Base-by-base conservation (phyloP, 140 eudicot species). In the Flaveria floridana region DNA sequence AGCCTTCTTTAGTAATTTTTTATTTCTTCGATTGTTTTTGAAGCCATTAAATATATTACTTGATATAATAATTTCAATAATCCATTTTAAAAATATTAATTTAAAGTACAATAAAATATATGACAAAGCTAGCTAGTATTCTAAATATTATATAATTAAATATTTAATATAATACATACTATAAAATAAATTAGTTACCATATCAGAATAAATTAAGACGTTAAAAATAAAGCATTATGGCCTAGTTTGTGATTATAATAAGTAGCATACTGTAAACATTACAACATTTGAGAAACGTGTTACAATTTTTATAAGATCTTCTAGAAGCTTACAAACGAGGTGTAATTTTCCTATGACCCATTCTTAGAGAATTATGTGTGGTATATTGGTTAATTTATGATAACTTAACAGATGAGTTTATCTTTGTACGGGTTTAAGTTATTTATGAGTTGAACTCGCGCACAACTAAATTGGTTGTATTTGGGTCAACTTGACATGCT, bases 1-100 rank as follows among this genome's bases (percentile, higher is more conserved):
- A 70, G 48, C 72, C 72, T 41, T 70, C 66, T 70, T 70, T 71
- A 78, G 73, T 23, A 39, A 2, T 10, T 52, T 76, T 52, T 23
- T 19, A 74, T 11, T 25, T 14, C 14, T n/a, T 58, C 39, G 11
- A 14, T 58, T 47, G 61, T 25, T 16, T 56, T 3, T 21, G 57
- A 77, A 57, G 12, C 26, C 20, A 21, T 21, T 44, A 20, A 21
- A 58, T 4, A 28, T n/a, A 15, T 18, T 53, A 44, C 15, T 56
- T 16, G 1, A 63, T 47, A 51, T 20, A 8, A 14, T 12, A 65
- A 12, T 23, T 26, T 21, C 10, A 50, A 15, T 50, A 39, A 75
- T 28, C 16, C 15, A n/a, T 11, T 12, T 42, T 61, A 5, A 9
- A 47, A 13, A 57, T 23, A 6, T 1, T 15, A 58, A 41, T 7